These are phyloP conservation scores for Trichocladium uniseriatum DNA, from an alignment of 495 filamentous ascomycete genomes.

Conservation along the genomic window DNA sequence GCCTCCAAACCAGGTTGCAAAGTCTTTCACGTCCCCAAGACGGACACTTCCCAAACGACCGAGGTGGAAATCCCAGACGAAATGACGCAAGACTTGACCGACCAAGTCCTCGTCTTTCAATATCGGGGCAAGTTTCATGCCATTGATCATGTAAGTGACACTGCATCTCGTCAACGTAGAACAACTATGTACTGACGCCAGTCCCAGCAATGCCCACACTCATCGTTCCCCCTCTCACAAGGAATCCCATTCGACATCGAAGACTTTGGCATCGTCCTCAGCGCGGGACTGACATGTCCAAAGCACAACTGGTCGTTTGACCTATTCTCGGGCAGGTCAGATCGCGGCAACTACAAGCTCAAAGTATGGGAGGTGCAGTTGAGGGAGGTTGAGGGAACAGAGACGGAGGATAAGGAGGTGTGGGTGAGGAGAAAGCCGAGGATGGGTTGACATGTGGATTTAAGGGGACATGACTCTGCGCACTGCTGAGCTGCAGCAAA, in stretches of 20 bases:
- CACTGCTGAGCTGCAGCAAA: background rate
- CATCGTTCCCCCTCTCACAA: constrained; percentile 47
- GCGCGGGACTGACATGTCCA: constrained; percentile 47
- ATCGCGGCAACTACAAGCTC: constrained; percentile 49
- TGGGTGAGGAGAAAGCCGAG: constrained; percentile 44
- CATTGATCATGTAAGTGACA: constrained; percentile 46
- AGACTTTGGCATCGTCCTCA: constrained; percentile 46
- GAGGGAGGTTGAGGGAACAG: constrained; percentile 20
- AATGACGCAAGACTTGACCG: constrained; percentile 35
- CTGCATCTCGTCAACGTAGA: background rate
- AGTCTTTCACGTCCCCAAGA: constrained; percentile 43
- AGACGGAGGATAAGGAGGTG: constrained; percentile 39
- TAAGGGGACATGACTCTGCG: background rate
- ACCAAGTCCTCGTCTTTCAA: constrained; percentile 51
- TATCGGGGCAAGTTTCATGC: constrained; percentile 50
- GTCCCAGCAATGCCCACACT: constrained; percentile 51
- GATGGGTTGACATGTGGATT: constrained; percentile 27
- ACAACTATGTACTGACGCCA: background rate
- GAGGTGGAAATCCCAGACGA: constrained; percentile 28
- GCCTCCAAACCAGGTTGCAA: constrained; percentile 43
- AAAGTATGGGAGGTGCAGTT: constrained; percentile 52
- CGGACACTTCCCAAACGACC: constrained; percentile 31
- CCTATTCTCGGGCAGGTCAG: constrained; percentile 44
- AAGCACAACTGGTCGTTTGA: constrained; percentile 58
- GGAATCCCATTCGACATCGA: constrained; percentile 53